Base-by-base conservation (phyloP, 2,329 filamentous ascomycete genomes). In the Monosporascus sp. region DNA sequence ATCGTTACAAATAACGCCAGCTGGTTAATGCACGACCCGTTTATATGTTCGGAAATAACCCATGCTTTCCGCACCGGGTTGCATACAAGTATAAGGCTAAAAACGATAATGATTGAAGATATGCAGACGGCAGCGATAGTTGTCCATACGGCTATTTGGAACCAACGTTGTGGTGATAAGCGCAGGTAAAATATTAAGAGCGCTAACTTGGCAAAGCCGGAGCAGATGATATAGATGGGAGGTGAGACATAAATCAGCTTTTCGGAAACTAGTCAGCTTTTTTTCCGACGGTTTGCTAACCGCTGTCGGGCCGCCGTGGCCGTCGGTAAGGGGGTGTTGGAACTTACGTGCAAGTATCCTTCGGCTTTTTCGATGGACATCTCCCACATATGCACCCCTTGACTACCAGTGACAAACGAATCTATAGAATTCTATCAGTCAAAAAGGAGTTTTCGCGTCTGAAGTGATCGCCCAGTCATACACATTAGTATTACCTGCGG, bases 1-100 rank as follows among this genome's bases (percentile, higher is more conserved):
- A 72, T 72, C 44, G 65, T 61, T n/a, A 75, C 65, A 57, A 75
- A 74, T 56, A 75, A 70, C 11, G 69, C 60, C 37, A 70, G 68
- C 49, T 72, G 69, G 48, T 70, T 58, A 48, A 75, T 64, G 58
- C 73, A 76, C 43, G n/a, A 15, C 35, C 35, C 47, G 22, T 38
- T 20, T 11, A 24, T 61, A 62, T 18, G 69, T 55, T 39, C 31
- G 11, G 24, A 46, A 6, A 50, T 37, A 37, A 61, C 56, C 62
- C 61, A 67, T 14, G 58, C 55, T 20, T 47, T 58, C n/a, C 48
- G 41, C 6, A 65, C 39, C 0, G 65, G 65, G 9, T 54, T 45
- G 53, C 65, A 67, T 37, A 64, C 63, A 37, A 67, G 62, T 6
- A 60, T 55, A 22, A 48, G 9, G 7, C 22, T 31, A 31, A 50